Base-by-base conservation (phyloP, 805 yeast genomes). In the Metschnikowia vanudenii region DNA sequence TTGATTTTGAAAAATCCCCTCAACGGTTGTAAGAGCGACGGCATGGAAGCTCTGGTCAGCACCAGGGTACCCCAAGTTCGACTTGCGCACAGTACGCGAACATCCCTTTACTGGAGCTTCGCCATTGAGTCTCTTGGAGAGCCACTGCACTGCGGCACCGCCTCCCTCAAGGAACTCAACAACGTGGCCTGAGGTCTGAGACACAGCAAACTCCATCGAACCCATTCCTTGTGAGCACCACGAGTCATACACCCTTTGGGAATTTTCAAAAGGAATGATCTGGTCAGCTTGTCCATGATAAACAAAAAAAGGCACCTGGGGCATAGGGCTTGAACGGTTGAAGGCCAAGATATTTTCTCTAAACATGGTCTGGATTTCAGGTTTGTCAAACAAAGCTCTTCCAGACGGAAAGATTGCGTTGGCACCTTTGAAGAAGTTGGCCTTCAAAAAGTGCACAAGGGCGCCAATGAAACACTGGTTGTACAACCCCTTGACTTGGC, bases 211-310 rank as follows among this genome's bases (percentile, higher is more conserved):
- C 45, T 67, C 71, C 35, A 64, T 50, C 5, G 66, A 62, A 7
- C 45, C 45, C 3, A 62, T 59, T 3, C 68, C 68, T 50, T 57
- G 47, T 8, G 54, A 51, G 46, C 71, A 67, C 63, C 65, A 67
- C 37, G 55, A 54, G 13, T 59, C 57, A 41, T 60, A 67, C 2
- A 57, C 54, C 22, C 51, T 50, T 31, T 54, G 46, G 16, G 58
- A 51, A 3, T 35, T 53, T 31, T n/a, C 39, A 16, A 41, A 39
- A 6, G 67, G 67, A 28, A 63, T 58, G 13, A 62, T 50, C 29
- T 53, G 53, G 46, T 63, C 68, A 3, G 45, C 41, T 7, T 37
- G 22, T 3, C 63, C 63, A 22, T 63, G 65, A 41, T 51, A 61
- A 1, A 59, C 52, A 40, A 59, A 63, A 10, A 63, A 20, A 2